These are phyloP conservation scores for Discostella stelligera DNA, from an alignment of 352 stramenopile genomes.

Conservation along the genomic window DNA sequence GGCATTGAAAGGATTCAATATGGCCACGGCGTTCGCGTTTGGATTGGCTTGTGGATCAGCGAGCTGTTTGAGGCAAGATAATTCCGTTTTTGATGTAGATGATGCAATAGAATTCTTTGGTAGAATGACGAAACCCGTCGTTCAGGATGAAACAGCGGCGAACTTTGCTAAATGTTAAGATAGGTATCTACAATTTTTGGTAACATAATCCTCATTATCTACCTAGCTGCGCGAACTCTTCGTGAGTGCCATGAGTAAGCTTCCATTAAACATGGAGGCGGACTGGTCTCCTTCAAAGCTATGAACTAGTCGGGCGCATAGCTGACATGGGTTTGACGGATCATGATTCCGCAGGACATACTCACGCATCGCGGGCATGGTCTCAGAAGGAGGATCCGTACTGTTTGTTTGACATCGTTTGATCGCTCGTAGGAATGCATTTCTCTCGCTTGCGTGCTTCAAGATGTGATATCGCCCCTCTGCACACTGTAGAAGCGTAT, in stretches of 20 bases:
- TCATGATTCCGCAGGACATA: constrained; percentile 76
- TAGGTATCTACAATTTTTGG: no score
- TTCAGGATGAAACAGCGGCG: neutral
- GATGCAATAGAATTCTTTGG: constrained; percentile 43
- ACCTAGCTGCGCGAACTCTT: constrained; percentile 18
- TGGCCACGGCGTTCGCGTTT: constrained; percentile 63
- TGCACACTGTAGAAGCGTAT: constrained; percentile 56
- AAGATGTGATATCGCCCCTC: constrained; percentile 48
- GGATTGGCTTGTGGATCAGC: constrained; percentile 77
- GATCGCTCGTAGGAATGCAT: constrained; percentile 55
- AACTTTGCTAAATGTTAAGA: neutral
- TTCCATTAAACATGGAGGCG: constrained; percentile 17
- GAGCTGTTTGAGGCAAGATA: constrained; percentile 66
- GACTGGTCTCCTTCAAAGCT: constrained; percentile 17
- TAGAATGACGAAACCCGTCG: constrained; percentile 32
- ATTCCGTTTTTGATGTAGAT: constrained; percentile 47
- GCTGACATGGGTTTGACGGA: constrained; percentile 63
- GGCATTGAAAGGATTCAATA: constrained; percentile 11
- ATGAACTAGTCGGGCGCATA: constrained; percentile 57
- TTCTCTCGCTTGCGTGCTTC: constrained; percentile 42
- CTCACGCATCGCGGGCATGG: constrained; percentile 54
- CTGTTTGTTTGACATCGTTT: constrained; percentile 44
- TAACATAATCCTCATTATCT: no score
- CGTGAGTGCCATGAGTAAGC: constrained; percentile 23
- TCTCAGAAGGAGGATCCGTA: neutral